These are phyloP conservation scores for Beauveria bassiana DNA, from an alignment of 2,329 filamentous ascomycete genomes.

Conservation along the genomic window DNA sequence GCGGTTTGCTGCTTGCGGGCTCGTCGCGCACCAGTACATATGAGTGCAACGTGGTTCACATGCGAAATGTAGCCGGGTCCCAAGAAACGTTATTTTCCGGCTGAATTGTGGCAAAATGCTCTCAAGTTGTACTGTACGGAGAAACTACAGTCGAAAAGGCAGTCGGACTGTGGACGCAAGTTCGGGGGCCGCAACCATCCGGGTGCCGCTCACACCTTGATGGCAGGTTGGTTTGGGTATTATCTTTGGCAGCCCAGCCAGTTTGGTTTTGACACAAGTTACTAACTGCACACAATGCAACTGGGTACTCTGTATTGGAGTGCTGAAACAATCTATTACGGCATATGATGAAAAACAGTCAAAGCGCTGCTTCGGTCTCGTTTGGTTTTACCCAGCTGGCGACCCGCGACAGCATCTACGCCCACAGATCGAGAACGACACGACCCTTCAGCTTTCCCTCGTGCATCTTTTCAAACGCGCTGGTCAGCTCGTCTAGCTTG, in stretches of 20 bases:
- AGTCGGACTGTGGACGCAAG: neutral
- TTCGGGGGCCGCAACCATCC: neutral
- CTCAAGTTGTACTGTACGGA: neutral
- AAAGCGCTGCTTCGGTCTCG: neutral
- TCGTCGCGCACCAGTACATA: no score
- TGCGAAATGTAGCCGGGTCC: no score
- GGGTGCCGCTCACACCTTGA: neutral
- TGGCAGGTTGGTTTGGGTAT: neutral
- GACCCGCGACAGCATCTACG: neutral
- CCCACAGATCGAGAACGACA: slow-evolving; percentile 10
- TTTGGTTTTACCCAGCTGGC: neutral
- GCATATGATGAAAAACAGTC: neutral
- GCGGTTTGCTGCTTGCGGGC: no score
- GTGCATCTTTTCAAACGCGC: slow-evolving; percentile 8
- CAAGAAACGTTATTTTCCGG: neutral
- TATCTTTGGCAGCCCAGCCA: neutral
- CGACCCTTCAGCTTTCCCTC: slow-evolving; percentile 11
- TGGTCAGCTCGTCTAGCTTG: slow-evolving; percentile 10
- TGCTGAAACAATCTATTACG: neutral
- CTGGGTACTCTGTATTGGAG: neutral
- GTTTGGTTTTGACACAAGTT: neutral
- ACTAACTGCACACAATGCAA: no score
- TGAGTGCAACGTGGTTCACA: no score
- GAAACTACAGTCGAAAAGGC: no score
- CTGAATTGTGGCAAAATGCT: neutral